Base-by-base conservation (phyloP, 2,329 filamentous ascomycete genomes). In the Tolypocladium amazonense region DNA sequence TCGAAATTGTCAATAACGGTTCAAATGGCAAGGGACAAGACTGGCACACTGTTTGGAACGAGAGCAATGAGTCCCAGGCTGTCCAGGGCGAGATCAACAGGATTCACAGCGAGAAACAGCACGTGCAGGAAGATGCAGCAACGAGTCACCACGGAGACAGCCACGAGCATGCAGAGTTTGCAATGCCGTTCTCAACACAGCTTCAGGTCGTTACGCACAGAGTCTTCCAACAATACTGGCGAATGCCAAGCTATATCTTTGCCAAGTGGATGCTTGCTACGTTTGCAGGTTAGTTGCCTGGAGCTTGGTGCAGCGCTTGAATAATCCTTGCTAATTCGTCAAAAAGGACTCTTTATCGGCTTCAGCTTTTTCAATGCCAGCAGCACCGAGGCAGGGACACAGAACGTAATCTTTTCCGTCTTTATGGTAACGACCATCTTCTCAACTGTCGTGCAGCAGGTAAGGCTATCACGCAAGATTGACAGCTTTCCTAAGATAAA, bases 211-310 rank as follows among this genome's bases (percentile, higher is more conserved):
- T 90, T 50, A 84, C 83, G 1, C 66, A 79, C 11, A 85, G 90
- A 60, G 84, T 92, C 7, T 92, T 92, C 73, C 82, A 90, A 67
- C 90, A 94, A 69, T 92, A 92, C 78, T 93, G 90, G 89, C 83
- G 90, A 54, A 90, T 85, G 59, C 90, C 90, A 0, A 79, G 79
- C 14, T 94, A 94, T 73, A 85, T 94, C 67, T 88, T 90, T 71
- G 82, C 88, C 60, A 93, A 93, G 75, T 71, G 83, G 2, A 70
- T 79, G 1, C 81, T 93, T 23, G 86, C 75, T 2, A 63, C 81
- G 57, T 78, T 84, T 59, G 79, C 84, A 30, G 78, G 50, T 53
- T 2, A 15, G 50, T 35, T 33, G 33, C 35, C 8, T 18, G 8
- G 45, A 14, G 25, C 27, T 15, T 14, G 27, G 18, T 30, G 2